phyloP scores from a whole-genome alignment of 208 protist genomes.

The Leishmania amazonensis region DNA sequence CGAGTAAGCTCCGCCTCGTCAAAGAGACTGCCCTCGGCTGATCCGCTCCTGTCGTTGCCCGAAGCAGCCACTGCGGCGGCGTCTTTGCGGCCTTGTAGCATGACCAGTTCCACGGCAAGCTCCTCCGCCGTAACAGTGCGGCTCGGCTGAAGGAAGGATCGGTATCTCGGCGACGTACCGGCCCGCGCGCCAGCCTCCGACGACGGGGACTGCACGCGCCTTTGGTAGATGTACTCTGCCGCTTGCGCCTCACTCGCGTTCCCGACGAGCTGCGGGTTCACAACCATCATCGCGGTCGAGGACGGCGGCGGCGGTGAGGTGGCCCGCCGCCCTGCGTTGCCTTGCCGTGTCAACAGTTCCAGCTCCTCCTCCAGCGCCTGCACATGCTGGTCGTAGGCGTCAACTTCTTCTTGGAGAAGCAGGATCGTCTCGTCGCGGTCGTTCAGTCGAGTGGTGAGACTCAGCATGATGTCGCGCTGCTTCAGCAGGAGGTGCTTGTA shows the following conservation, averaged over 20 bases:
- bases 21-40: neutral
- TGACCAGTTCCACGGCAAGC: constrained; percentile 68
- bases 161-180: constrained; percentile 31
- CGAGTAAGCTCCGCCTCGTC: constrained; percentile 16
- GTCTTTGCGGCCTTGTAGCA: constrained; percentile 29
- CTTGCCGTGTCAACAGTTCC: constrained; percentile 26
- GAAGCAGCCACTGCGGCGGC: neutral
- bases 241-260: constrained; percentile 40
- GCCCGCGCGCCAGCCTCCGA: neutral
- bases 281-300: constrained; percentile 15
- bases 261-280: constrained; percentile 24
- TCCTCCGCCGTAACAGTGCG: constrained; percentile 54
- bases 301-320: neutral
- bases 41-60: too few species aligned
- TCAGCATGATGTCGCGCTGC: constrained; percentile 97
- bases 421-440: constrained; percentile 94
- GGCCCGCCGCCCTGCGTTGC: constrained; percentile 6
- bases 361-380: constrained; percentile 71
- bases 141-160: constrained; percentile 40
- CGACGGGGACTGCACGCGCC: constrained; percentile 21
- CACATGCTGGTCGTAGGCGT: constrained; percentile 85
- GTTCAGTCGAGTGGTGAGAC: constrained; percentile 91
- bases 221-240: constrained; percentile 42
- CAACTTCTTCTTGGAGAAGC: constrained; percentile 85
- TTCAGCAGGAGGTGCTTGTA: constrained; percentile 97